phyloP scores from a whole-genome alignment of 163 green algal genomes.

The Scenedesmus sp. region DNA sequence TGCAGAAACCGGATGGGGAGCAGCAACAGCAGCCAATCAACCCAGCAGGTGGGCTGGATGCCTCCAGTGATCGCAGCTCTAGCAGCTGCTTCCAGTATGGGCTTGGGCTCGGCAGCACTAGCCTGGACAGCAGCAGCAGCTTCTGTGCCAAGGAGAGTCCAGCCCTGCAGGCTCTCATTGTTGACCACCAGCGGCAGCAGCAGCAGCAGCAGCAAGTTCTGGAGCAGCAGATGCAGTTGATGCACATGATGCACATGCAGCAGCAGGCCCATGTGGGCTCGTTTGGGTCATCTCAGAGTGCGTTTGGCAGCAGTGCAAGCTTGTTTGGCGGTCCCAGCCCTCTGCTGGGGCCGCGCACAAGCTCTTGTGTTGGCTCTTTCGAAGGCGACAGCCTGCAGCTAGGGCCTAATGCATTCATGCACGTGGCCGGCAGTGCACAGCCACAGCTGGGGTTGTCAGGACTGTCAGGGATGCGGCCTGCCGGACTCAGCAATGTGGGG shows the following conservation, averaged over 20 bases:
- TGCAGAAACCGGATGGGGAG: neutral
- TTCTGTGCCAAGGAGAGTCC: slow-evolving; percentile 17
- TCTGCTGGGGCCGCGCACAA: neutral
- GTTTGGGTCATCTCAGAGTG: neutral
- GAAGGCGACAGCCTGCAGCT: neutral
- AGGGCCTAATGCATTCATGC: neutral
- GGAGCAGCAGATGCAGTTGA: slow-evolving; percentile 30
- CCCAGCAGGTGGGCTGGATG: neutral
- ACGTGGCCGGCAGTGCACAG: neutral
- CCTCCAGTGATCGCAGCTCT: neutral
- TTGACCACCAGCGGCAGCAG: slow-evolving; percentile 24
- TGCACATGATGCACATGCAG: slow-evolving; percentile 25
- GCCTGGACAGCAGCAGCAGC: slow-evolving; percentile 24
- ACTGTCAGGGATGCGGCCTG: neutral
- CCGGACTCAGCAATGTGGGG: neutral
- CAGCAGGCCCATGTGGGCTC: slow-evolving; percentile 2
- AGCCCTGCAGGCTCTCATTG: slow-evolving; percentile 18
- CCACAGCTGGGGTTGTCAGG: neutral
- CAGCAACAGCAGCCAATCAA: neutral
- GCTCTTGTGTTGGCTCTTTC: neutral
- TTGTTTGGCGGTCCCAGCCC: slow-evolving; percentile 6
- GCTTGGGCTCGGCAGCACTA: slow-evolving; percentile 20
- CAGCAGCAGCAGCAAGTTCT: slow-evolving; percentile 4
- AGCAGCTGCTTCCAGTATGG: slow-evolving; percentile 40
- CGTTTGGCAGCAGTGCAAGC: neutral